Evolutionary conservation across 768 basidiomycete species (phyloP).

Genomic region (Suillus discolor): DNA sequence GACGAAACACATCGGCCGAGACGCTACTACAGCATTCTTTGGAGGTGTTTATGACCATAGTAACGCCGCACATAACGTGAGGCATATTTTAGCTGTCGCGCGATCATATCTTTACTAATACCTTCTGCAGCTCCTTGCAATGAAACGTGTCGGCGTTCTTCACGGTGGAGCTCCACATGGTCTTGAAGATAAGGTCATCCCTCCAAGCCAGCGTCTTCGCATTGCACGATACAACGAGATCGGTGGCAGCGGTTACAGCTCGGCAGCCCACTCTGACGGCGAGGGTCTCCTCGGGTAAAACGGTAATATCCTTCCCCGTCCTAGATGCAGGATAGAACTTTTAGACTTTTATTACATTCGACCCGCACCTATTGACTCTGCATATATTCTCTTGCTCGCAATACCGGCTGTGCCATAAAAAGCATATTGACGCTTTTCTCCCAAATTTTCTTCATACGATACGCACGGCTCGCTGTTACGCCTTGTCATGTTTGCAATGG

Average conservation of each 20-base stretch:
- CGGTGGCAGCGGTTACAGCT: conserved; percentile 49
- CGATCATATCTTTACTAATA: conserved; percentile 9
- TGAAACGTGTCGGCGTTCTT: conserved; percentile 60
- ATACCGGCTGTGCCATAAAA: conserved; percentile 4
- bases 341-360: neutral
- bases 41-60: conserved; percentile 90
- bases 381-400: conserved; percentile 13
- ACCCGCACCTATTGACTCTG: conserved; percentile 4
- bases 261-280: conserved; percentile 59
- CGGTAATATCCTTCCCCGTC: conserved; percentile 19
- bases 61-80: conserved; percentile 83
- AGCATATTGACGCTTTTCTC: neutral
- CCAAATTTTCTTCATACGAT: conserved; percentile 15
- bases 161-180: conserved; percentile 56
- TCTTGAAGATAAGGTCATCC: conserved; percentile 62
- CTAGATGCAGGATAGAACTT: conserved; percentile 7
- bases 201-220: conserved; percentile 71
- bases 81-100: conserved; percentile 19
- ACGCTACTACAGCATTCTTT: conserved; percentile 93
- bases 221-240: conserved; percentile 69
- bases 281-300: conserved; percentile 53
- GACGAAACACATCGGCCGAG: conserved; percentile 84
- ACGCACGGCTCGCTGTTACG: conserved; percentile 15
- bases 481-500: conserved; percentile 13
- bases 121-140: conserved; percentile 31